Evolutionary conservation across 1,284 basidiomycete species (phyloP).

Genomic region (Trametes versicolor): DNA sequence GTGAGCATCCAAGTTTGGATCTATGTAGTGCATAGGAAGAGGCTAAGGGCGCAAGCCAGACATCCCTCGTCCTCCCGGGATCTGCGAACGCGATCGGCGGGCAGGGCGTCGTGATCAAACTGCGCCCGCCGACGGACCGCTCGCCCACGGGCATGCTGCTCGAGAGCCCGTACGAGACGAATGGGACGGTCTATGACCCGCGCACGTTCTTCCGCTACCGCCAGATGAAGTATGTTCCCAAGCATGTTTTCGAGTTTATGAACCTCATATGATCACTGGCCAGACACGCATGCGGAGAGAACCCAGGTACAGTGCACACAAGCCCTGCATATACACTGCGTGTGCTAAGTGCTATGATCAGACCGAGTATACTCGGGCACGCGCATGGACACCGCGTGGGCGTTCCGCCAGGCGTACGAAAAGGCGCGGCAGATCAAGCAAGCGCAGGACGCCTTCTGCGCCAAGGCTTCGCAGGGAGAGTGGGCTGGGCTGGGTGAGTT

Average conservation of each 20-base stretch:
- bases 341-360: neutral
- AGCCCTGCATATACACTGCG: neutral
- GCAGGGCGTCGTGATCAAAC: conserved; percentile 58
- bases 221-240: conserved; percentile 52
- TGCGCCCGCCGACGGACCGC: conserved; percentile 54
- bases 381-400: conserved; percentile 73
- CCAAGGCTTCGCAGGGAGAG: conserved; percentile 61
- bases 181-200: conserved; percentile 43
- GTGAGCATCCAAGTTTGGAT: conserved; percentile 8
- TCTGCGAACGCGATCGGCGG: conserved; percentile 55
- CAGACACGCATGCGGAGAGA: conserved; percentile 46
- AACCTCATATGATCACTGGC: neutral
- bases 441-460: conserved; percentile 79
- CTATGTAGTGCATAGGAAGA: too few species aligned
- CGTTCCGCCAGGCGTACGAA: conserved; percentile 69
- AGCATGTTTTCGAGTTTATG: neutral
- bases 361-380: conserved; percentile 50
- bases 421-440: conserved; percentile 79
- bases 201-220: conserved; percentile 52
- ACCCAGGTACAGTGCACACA: conserved; percentile 41
- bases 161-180: conserved; percentile 55
- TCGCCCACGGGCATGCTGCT: conserved; percentile 57
- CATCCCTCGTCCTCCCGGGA: conserved; percentile 57
- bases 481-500: conserved; percentile 72
- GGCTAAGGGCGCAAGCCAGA: conserved; percentile 19